Base-by-base conservation (phyloP, 2,329 filamentous ascomycete genomes). In the Exophiala calicioides region DNA sequence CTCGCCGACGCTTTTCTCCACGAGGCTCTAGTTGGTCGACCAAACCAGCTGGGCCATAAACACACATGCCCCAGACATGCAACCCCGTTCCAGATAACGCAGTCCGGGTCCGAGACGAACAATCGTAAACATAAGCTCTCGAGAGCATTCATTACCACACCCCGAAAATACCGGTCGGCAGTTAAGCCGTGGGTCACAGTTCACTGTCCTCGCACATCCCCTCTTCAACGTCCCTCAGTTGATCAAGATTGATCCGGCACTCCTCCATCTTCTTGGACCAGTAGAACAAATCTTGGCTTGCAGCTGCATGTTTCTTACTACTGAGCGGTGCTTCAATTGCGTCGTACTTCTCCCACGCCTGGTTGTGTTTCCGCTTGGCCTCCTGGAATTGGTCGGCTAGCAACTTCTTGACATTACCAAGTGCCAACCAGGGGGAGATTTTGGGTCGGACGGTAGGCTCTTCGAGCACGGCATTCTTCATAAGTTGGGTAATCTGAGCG, bases 381-480 rank as follows among this genome's bases (percentile, higher is more conserved):
- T 94, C 87, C 9, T 78, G 76, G 33, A 90, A 78, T 65, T 95
- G 90, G 62, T 94, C 88, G 57, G 88, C 77, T 3, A 94, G 72
- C 5, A 82, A 79, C 68, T 94, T 93, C 64, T 95, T 84, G 16
- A 95, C 86, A n/a, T 84, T 80, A 5, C 86, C 85, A 18, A 95
- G 79, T 7, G 89, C 88, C 32, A 84, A 69, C 3, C 79, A 81
- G 0, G 88, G 88, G 1, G 81, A 71, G 60, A 88, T 84, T 1
- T 84, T 76, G 4, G 73, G 81, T 0, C 81, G 78, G 35, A 83
- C 62, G 0, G 81, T 84, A 1, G 76, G 76, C 40, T 81, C 77
- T n/a, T 75, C 71, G 37, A 79, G 74, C 34, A 52, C 42, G 9
- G 45, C 46, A 29, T 58, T 47, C 23, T 57, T 49, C 41, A 52